phyloP scores from a whole-genome alignment of 257 asterid genomes.

The Avicennia marina region DNA sequence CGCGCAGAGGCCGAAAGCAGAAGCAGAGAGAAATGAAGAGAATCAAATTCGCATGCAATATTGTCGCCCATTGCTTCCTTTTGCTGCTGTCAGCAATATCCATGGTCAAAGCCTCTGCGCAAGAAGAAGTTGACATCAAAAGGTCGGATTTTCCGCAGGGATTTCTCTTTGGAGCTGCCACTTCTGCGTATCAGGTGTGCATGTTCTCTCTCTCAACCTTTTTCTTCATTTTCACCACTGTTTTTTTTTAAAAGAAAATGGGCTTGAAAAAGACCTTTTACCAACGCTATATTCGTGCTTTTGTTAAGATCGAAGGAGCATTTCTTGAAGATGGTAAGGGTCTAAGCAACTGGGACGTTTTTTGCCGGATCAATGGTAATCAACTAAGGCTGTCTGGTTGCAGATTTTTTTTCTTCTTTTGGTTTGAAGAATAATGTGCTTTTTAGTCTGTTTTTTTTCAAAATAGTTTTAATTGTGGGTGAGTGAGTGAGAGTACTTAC shows the following conservation, averaged over 20 bases:
- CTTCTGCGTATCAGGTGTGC: conserved; percentile 68
- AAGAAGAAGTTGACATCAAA: conserved; percentile 21
- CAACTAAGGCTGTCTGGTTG: too few relatives aligned
- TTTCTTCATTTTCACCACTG: not conserved
- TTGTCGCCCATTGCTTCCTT: not conserved
- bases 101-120: conserved; percentile 3
- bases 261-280: not conserved
- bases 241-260: not conserved
- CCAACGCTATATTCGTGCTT: not conserved
- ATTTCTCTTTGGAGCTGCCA: conserved; percentile 73
- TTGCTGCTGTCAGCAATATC: conserved; percentile 10
- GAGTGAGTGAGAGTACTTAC: too few relatives aligned
- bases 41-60: too few relatives aligned
- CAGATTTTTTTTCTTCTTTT: not conserved
- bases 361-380: conserved; percentile 39
- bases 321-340: conserved; percentile 62
- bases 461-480: too few relatives aligned
- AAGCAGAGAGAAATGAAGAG: too few relatives aligned
- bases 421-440: too few relatives aligned
- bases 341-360: conserved; percentile 73
- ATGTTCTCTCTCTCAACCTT: not conserved
- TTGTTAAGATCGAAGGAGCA: conserved; percentile 70
- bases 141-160: conserved; percentile 61
- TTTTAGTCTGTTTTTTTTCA: too few relatives aligned
- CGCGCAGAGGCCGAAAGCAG: too few relatives aligned